Conservation (phyloP, 345 rosid species). For the Eucalyptus dawsonii region DNA sequence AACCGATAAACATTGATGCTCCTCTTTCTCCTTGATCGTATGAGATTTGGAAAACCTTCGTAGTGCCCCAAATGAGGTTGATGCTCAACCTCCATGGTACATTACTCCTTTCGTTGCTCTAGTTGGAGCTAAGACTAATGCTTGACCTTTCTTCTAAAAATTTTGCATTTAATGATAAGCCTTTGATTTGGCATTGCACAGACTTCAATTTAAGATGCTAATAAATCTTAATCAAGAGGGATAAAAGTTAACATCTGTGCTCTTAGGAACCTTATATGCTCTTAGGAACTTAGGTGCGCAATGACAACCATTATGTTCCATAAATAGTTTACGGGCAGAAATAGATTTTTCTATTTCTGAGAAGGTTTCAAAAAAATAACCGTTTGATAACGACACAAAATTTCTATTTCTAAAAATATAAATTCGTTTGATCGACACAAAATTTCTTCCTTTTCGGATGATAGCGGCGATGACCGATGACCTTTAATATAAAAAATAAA, state of each 20-base stretch:
- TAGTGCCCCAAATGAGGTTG: background rate
- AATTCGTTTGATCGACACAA: no score
- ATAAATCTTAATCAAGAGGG: background rate
- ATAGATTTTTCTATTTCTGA: no score
- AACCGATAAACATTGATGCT: background rate
- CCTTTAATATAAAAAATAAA: no score
- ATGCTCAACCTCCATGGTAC: background rate
- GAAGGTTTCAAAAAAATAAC: no score
- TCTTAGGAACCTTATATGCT: no score
- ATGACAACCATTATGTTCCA: no score
- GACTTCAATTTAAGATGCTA: background rate
- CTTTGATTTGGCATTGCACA: background rate
- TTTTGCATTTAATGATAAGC: rapidly evolving
- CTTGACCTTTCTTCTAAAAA: background rate
- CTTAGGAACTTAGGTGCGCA: no score
- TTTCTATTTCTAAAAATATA: no score
- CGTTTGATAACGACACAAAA: no score
- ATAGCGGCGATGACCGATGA: no score
- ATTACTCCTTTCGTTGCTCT: background rate
- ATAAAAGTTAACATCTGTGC: rapidly evolving
- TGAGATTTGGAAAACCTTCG: background rate
- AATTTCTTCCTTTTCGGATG: no score
- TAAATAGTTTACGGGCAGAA: no score
- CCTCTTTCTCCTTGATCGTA: background rate
- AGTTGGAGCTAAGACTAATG: background rate